phyloP scores from a whole-genome alignment of 2,329 filamentous ascomycete species.

The Pestalotiopsis sp. region DNA sequence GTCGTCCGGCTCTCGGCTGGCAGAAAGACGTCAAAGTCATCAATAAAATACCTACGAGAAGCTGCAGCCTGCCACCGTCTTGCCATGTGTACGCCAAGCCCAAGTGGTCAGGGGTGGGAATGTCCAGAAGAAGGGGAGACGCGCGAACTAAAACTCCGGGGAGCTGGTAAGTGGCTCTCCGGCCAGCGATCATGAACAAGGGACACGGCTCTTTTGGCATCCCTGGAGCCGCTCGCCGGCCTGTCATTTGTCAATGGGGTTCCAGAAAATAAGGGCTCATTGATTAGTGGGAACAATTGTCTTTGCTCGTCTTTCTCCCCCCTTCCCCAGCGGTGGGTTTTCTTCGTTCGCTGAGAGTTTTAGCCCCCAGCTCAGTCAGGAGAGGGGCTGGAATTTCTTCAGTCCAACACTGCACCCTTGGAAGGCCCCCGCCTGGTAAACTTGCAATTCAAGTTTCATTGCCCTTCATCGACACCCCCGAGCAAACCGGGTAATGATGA shows the following conservation, averaged over 20 bases:
- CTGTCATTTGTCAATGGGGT: background rate
- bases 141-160: conserved; percentile 6
- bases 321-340: too few relatives aligned
- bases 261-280: background rate
- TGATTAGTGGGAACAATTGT: background rate
- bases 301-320: too few relatives aligned
- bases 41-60: background rate
- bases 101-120: background rate
- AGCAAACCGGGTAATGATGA: background rate
- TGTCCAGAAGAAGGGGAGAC: background rate
- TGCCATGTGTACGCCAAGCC: too few relatives aligned
- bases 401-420: too few relatives aligned
- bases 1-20: background rate
- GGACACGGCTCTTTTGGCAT: background rate
- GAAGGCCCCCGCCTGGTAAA: too few relatives aligned
- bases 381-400: too few relatives aligned
- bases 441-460: background rate
- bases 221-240: background rate
- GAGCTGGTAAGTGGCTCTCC: conserved; percentile 10
- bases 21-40: background rate
- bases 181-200: background rate
- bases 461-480: background rate
- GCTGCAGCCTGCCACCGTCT: background rate
- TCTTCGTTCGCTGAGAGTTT: too few relatives aligned
- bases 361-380: too few relatives aligned